Evolutionary conservation across 495 filamentous ascomycete genomes (phyloP).

Genomic region (Aspergillus sclerotioniger): DNA sequence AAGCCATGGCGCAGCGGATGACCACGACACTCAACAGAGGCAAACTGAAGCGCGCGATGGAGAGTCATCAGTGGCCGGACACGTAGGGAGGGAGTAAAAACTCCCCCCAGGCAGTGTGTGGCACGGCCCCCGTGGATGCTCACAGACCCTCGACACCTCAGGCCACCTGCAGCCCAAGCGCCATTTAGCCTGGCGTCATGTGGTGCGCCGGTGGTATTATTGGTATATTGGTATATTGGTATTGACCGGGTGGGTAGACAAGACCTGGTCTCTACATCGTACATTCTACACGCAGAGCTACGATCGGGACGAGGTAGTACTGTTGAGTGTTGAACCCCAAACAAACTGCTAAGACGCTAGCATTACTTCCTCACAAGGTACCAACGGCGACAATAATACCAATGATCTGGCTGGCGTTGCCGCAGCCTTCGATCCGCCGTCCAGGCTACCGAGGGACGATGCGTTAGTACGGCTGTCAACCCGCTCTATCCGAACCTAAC

Average conservation of each 20-base stretch:
- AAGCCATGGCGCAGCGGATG: too few relatives aligned
- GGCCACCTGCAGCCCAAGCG: conserved; percentile 7
- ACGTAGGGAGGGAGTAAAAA: not conserved
- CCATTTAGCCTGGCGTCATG: conserved; percentile 11
- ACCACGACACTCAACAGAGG: too few relatives aligned
- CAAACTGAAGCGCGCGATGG: too few relatives aligned
- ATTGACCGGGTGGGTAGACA: too few relatives aligned
- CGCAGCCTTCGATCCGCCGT: not conserved
- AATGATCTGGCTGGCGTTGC: not conserved
- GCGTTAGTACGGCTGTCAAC: not conserved
- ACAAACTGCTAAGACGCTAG: not conserved
- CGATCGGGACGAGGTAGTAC: too few relatives aligned
- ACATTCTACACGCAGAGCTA: not conserved
- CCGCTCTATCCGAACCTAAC: not conserved
- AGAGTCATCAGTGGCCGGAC: not conserved
- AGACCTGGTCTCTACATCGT: too few relatives aligned
- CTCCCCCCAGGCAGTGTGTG: not conserved
- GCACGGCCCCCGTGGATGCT: conserved; percentile 13
- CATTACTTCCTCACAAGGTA: not conserved
- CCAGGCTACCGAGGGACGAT: not conserved
- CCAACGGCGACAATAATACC: not conserved
- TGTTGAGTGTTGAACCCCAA: not conserved
- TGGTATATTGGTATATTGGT: not conserved
- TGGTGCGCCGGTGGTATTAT: conserved; percentile 3
- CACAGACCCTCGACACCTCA: conserved; percentile 17